Conservation (phyloP, 1,139 yeast species). For the Candida pseudocylindracea region DNA sequence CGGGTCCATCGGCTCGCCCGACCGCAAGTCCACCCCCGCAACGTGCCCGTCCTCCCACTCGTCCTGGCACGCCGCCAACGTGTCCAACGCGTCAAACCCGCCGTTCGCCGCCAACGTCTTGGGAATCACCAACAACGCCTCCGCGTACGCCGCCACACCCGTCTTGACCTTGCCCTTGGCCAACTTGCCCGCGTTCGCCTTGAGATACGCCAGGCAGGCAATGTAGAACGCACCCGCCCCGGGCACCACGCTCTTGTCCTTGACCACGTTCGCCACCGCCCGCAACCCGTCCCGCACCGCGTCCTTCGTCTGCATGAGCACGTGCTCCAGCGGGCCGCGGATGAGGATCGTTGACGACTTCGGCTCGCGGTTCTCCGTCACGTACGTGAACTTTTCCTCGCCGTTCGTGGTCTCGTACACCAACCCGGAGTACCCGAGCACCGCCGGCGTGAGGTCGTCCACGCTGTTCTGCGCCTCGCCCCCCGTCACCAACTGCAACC, state of each 20-base stretch:
- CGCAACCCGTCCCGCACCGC: constrained; percentile 95
- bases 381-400: constrained; percentile 92
- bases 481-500: constrained; percentile 88
- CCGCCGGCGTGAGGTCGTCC: constrained; percentile 68
- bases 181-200: constrained; percentile 22
- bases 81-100: constrained; percentile 82
- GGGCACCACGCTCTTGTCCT: constrained; percentile 71
- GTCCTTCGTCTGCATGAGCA: constrained; percentile 81
- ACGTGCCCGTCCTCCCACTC: constrained; percentile 62
- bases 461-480: constrained; percentile 97
- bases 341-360: constrained; percentile 81
- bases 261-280: constrained; percentile 79
- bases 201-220: constrained; percentile 53
- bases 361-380: constrained; percentile 82
- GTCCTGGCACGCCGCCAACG: constrained; percentile 77
- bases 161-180: constrained; percentile 78
- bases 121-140: constrained; percentile 76
- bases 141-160: constrained; percentile 86
- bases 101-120: constrained; percentile 85
- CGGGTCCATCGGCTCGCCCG: constrained; percentile 96
- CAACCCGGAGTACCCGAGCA: constrained; percentile 79
- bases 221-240: constrained; percentile 96
- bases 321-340: constrained; percentile 81
- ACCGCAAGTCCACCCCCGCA: constrained; percentile 75
- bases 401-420: constrained; percentile 90